Evolutionary conservation across 495 filamentous ascomycete genomes (phyloP).

Genomic region (Penicillium chermesinum): DNA sequence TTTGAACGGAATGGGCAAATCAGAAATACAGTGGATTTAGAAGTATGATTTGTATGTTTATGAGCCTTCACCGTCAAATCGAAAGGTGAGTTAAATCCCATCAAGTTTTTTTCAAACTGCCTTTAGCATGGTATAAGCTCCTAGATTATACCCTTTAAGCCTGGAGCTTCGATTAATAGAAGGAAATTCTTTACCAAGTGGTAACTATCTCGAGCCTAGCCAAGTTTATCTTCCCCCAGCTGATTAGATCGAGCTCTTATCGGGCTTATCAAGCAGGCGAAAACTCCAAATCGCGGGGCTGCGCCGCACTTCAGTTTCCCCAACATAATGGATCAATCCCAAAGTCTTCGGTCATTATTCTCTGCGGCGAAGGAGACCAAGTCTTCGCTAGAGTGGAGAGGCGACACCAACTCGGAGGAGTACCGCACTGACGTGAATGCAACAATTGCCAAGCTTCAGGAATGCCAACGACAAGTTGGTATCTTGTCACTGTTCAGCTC

Average conservation of each 20-base stretch:
- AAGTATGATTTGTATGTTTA: too few relatives aligned
- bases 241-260: conserved; percentile 9
- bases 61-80: too few relatives aligned
- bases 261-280: conserved; percentile 23
- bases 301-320: background rate
- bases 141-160: too few relatives aligned
- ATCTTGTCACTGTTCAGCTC: conserved; percentile 77
- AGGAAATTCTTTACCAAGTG: too few relatives aligned
- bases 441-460: conserved; percentile 64
- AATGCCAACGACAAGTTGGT: conserved; percentile 63
- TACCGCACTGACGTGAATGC: conserved; percentile 64
- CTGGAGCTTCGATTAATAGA: too few relatives aligned
- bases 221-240: too few relatives aligned
- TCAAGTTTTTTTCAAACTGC: too few relatives aligned
- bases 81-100: too few relatives aligned
- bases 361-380: conserved; percentile 52
- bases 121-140: too few relatives aligned
- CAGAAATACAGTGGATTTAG: too few relatives aligned
- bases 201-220: too few relatives aligned
- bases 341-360: conserved; percentile 57
- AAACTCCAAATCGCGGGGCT: conserved; percentile 23
- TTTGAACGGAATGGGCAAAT: background rate
- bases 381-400: conserved; percentile 41
- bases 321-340: conserved; percentile 49
- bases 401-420: conserved; percentile 48